Conservation (phyloP, 2,329 filamentous ascomycete species). For the Conoideocrella luteorostrata region DNA sequence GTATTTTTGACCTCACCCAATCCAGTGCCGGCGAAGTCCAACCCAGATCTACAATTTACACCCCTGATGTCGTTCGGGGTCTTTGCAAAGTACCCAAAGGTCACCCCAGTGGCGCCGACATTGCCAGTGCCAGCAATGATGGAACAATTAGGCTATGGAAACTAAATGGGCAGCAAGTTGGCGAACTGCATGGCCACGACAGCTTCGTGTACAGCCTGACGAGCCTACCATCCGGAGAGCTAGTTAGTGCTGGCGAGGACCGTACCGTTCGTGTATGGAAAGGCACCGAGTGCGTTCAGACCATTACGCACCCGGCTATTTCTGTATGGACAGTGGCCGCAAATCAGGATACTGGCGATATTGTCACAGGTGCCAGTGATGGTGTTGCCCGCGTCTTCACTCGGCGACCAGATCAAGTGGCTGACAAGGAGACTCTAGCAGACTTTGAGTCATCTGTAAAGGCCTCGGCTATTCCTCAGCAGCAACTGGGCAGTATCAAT, state of each 20-base stretch:
- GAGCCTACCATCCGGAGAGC: conserved; percentile 71
- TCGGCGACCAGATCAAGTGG: conserved; percentile 61
- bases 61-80: conserved; percentile 80
- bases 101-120: conserved; percentile 79
- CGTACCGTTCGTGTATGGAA: conserved; percentile 89
- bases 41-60: conserved; percentile 50
- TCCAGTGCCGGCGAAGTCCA: conserved; percentile 50
- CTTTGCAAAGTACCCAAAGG: conserved; percentile 70
- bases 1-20: conserved; percentile 68
- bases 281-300: conserved; percentile 77
- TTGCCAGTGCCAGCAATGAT: conserved; percentile 92
- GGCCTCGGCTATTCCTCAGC: conserved; percentile 78
- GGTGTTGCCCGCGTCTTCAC: conserved; percentile 80
- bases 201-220: conserved; percentile 90
- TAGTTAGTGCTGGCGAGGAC: conserved; percentile 90
- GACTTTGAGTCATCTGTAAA: conserved; percentile 79
- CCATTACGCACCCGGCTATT: conserved; percentile 93
- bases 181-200: conserved; percentile 78
- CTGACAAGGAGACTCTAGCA: conserved; percentile 59
- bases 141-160: conserved; percentile 84
- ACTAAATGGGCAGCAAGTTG: conserved; percentile 67
- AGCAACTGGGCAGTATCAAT: conserved; percentile 77
- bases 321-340: conserved; percentile 93
- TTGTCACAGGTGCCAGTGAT: conserved; percentile 90
- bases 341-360: conserved; percentile 76